Conservation (phyloP, 192 early-diverging fungal genomes). For the Dissophora globulifera region DNA sequence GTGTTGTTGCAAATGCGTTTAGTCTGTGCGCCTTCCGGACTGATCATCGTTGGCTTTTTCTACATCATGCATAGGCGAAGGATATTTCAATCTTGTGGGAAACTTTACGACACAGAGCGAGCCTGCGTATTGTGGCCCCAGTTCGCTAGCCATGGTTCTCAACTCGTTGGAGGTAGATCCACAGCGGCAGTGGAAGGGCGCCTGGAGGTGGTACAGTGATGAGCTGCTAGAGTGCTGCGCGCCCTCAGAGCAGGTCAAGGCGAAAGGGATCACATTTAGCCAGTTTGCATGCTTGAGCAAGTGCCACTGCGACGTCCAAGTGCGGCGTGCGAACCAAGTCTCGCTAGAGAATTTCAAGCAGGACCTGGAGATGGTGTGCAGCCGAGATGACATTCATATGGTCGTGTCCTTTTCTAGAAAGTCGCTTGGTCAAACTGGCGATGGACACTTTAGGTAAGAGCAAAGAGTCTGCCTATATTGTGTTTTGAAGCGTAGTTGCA, state of each 20-base stretch:
- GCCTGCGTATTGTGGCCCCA: conserved; percentile 88
- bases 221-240: conserved; percentile 80
- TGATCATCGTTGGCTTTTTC: conserved; percentile 1
- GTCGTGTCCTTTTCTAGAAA: conserved; percentile 88
- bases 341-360: conserved; percentile 81
- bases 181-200: conserved; percentile 89
- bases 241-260: conserved; percentile 75
- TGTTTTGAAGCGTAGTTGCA: not conserved
- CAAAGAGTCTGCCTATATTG: not conserved
- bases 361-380: conserved; percentile 76
- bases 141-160: conserved; percentile 92
- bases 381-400: conserved; percentile 82
- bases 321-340: conserved; percentile 73
- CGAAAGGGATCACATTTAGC: conserved; percentile 88
- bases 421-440: conserved; percentile 86
- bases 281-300: conserved; percentile 92
- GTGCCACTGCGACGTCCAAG: conserved; percentile 83
- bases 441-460: conserved; percentile 82
- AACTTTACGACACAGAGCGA: conserved; percentile 94
- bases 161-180: conserved; percentile 95
- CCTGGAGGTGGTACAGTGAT: conserved; percentile 76
- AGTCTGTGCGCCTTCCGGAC: not conserved
- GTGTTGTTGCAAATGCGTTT: not conserved
- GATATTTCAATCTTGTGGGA: conserved; percentile 86
- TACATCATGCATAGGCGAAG: conserved; percentile 62